phyloP scores from a whole-genome alignment of 78 protist genomes.

The Protostelium mycophagum region DNA sequence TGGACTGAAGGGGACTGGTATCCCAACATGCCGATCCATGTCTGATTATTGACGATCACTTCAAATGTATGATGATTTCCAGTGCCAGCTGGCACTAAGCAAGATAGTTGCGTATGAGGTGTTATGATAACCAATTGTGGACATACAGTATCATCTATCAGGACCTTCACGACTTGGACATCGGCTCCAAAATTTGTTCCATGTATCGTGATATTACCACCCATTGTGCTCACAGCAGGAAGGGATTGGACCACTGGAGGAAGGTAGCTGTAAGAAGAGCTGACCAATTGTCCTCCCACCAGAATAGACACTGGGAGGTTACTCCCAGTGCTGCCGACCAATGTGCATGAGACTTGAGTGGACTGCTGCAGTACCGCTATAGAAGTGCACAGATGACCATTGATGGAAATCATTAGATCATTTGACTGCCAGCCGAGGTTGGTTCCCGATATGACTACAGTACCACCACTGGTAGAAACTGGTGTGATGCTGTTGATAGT shows the following conservation, averaged over 20 bases:
- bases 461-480: background rate
- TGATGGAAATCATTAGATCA: background rate
- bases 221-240: background rate
- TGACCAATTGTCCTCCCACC: background rate
- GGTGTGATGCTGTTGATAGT: background rate
- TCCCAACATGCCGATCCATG: background rate
- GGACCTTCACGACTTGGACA: background rate
- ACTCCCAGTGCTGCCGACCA: background rate
- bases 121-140: background rate
- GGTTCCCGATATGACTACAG: background rate
- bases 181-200: background rate
- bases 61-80: background rate
- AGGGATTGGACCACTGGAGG: background rate
- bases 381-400: background rate
- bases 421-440: background rate
- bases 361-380: too few species aligned
- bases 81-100: background rate
- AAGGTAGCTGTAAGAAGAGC: background rate
- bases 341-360: background rate
- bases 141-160: background rate
- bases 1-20: background rate
- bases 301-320: background rate
- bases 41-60: background rate
- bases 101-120: background rate
- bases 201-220: background rate